Conservation (phyloP, 345 rosid species). For the Raphanus sativus region DNA sequence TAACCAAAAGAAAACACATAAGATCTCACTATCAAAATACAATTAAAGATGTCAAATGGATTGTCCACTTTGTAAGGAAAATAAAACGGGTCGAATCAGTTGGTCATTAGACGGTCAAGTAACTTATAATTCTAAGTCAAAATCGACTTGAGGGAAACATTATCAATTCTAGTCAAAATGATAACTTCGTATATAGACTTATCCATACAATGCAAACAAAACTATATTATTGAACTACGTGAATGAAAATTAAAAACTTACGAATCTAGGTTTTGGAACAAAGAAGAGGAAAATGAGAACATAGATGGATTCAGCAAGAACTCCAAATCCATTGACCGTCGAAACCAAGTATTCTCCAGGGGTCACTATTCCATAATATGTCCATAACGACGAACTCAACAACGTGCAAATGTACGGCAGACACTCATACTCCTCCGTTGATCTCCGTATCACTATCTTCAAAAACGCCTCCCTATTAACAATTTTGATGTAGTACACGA, state of each 20-base stretch:
- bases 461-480: constrained; percentile 51
- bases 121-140: too few species aligned
- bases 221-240: neutral
- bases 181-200: too few species aligned
- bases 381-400: constrained; percentile 67
- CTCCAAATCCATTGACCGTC: constrained; percentile 78
- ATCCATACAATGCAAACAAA: too few species aligned
- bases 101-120: neutral
- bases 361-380: constrained; percentile 69
- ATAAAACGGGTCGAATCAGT: neutral
- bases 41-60: neutral
- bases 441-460: constrained; percentile 48
- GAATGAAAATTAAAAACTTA: constrained; percentile 29
- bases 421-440: constrained; percentile 71
- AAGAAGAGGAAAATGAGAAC: constrained; percentile 52
- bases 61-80: too few species aligned
- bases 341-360: constrained; percentile 69
- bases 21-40: constrained; percentile 2
- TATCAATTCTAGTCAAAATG: too few species aligned
- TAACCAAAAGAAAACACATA: neutral
- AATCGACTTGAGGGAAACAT: too few species aligned
- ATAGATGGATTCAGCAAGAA: constrained; percentile 52
- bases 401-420: constrained; percentile 75
- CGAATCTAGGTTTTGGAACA: constrained; percentile 43
- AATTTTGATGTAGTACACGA: neutral